Conservation (phyloP, 2,329 filamentous ascomycete genomes). For the Bipolaris oryzae region DNA sequence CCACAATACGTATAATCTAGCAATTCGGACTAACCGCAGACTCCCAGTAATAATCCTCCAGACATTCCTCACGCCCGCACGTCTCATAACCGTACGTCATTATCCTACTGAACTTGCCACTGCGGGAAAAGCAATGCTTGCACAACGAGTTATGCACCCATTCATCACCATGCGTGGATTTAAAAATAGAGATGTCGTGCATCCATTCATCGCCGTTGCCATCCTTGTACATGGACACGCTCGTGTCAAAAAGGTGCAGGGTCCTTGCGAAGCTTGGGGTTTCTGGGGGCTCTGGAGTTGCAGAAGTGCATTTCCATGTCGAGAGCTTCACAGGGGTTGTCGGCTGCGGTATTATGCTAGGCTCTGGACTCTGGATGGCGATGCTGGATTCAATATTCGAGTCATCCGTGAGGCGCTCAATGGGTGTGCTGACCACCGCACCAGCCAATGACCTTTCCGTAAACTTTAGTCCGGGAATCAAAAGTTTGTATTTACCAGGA, state of each 20-base stretch:
- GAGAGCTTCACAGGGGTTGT: background rate
- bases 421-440: background rate
- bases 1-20: background rate
- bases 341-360: background rate
- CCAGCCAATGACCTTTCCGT: conserved; percentile 13
- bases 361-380: conserved; percentile 2
- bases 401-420: conserved; percentile 1
- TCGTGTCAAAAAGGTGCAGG: conserved; percentile 36
- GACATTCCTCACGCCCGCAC: conserved; percentile 32
- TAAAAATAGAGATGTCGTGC: conserved; percentile 34
- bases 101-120: conserved; percentile 34
- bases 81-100: conserved; percentile 33
- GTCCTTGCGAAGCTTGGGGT: conserved; percentile 34
- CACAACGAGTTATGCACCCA: conserved; percentile 32
- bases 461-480: conserved; percentile 7
- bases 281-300: conserved; percentile 9
- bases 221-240: background rate
- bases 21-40: background rate
- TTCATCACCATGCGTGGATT: conserved; percentile 32
- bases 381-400: conserved; percentile 22
- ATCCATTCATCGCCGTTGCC: background rate
- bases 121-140: conserved; percentile 34
- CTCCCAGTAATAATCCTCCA: conserved; percentile 43
- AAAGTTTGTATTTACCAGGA: conserved; percentile 11
- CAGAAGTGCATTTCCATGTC: conserved; percentile 5